A percentile compares a stretch with the other conserved stretches of the same genome.
These are phyloP conservation scores for Barnettozyma salicaria DNA, from an alignment of 805 yeast genomes.

Conservation along the genomic window DNA sequence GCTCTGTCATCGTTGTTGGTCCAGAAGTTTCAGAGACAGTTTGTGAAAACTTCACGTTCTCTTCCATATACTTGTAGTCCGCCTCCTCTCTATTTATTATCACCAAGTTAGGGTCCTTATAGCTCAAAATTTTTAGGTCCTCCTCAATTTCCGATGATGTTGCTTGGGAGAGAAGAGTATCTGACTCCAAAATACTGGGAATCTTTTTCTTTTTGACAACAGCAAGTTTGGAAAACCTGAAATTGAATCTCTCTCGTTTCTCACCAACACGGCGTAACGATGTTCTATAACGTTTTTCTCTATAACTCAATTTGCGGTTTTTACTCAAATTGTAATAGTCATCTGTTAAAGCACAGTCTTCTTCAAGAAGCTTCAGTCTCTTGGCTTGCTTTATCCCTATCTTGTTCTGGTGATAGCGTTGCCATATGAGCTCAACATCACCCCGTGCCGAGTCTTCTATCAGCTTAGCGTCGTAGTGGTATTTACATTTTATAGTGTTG, in stretches of 20 bases:
- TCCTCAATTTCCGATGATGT: conserved; percentile 14
- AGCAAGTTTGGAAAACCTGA: conserved; percentile 12
- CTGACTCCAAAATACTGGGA: conserved; percentile 2
- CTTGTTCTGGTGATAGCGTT: conserved; percentile 17
- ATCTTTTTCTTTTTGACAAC: conserved; percentile 5
- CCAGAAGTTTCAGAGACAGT: conserved; percentile 6
- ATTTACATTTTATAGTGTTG: conserved; percentile 12
- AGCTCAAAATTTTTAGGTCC: conserved; percentile 15
- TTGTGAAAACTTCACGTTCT: conserved; percentile 13
- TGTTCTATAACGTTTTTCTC: conserved; percentile 15
- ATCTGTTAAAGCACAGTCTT: conserved; percentile 8
- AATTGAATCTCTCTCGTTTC: conserved; percentile 12
- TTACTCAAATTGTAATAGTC: conserved; percentile 17
- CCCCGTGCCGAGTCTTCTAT: conserved; percentile 16
- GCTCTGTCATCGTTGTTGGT: conserved; percentile 26
- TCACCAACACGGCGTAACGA: conserved; percentile 20
- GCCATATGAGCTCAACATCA: conserved; percentile 21
- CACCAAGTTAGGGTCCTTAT: conserved; percentile 1
- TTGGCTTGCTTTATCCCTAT: conserved; percentile 11
- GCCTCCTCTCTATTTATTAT: conserved; percentile 19
- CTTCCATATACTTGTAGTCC: conserved; percentile 18
- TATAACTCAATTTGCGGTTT: conserved; percentile 5
- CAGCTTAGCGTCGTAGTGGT: conserved; percentile 17
- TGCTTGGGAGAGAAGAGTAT: conserved; percentile 11
- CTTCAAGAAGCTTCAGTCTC: conserved; percentile 2